These are phyloP conservation scores for Peronospora tabacina DNA, from an alignment of 352 stramenopile species.

Conservation along the genomic window DNA sequence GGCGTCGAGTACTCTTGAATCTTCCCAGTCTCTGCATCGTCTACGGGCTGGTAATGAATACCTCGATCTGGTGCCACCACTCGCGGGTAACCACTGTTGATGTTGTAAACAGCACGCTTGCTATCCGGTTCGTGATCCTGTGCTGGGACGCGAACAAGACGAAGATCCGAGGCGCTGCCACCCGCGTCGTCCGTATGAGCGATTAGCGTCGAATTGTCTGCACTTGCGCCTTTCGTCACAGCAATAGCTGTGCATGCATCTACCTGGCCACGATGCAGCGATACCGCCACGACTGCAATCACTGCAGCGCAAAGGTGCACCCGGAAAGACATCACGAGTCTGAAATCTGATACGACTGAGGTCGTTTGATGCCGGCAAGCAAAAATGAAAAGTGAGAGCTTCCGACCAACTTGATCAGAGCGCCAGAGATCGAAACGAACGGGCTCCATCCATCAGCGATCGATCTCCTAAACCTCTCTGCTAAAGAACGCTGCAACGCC, in stretches of 20 bases:
- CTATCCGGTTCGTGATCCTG: slow-evolving; percentile 40
- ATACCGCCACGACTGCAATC: slow-evolving; percentile 4
- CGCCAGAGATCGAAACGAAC: slow-evolving; percentile 11
- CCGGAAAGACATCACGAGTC: slow-evolving; percentile 17
- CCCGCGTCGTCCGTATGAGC: slow-evolving; percentile 86
- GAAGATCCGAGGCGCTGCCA: slow-evolving; percentile 74
- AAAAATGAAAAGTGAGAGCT: slow-evolving; percentile 21
- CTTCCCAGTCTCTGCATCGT: slow-evolving; percentile 7
- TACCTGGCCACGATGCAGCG: slow-evolving; percentile 13
- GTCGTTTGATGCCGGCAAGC: slow-evolving; percentile 6
- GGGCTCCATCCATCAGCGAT: slow-evolving; percentile 10
- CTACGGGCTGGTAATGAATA: slow-evolving; percentile 44
- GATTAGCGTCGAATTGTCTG: slow-evolving; percentile 80
- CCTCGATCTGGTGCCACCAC: slow-evolving; percentile 67
- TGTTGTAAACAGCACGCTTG: slow-evolving; percentile 57
- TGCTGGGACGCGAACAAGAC: slow-evolving; percentile 87
- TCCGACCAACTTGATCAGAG: not conserved
- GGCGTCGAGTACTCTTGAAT: slow-evolving; percentile 38
- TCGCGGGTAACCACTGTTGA: slow-evolving; percentile 63
- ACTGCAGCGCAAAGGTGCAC: slow-evolving; percentile 4
- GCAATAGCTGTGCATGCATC: slow-evolving; percentile 84
- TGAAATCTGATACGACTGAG: slow-evolving; percentile 3
- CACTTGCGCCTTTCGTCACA: slow-evolving; percentile 64
- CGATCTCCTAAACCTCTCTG: not conserved
- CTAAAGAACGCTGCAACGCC: not conserved